Base-by-base conservation (phyloP, 169 alveolate species). In the Perkinsus olseni region DNA sequence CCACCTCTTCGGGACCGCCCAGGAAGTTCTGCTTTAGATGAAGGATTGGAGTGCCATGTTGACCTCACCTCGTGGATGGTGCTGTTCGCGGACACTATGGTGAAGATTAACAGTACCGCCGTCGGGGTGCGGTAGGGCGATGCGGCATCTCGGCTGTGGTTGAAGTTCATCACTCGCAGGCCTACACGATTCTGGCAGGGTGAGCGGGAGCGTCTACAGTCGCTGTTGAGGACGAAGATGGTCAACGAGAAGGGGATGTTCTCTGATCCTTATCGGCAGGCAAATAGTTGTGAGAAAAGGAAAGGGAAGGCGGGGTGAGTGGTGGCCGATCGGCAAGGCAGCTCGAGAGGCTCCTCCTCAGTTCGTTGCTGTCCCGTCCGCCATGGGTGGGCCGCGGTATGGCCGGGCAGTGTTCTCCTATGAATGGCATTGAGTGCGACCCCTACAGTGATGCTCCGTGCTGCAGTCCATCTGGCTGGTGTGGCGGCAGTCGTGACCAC, bases 41-140 rank as follows among this genome's bases (percentile, higher is more conserved):
- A 93, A 45, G 28, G n/a, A 1, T 74, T 92, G 36, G 98, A 96
- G 90, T 94, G 94, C 91, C 98, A 96, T 91, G 93, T 96, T 92
- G 98, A 96, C 93, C 92, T 95, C 91, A 74, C 95, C 74, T 92
- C 95, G 90, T 96, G 98, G 97, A 74, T 95, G 93, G 92, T 93
- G 36, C 95, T 94, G 74, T 95, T 95, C 74, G 94, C 95, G 40
- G 93, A 91, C 38, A 82, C 94, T 51, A 74, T 95, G 92, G 20
- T 92, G 91, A 91, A 91, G 90, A 91, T 94, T 24, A 39, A 36
- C 48, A 90, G 92, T 38, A n/a, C n/a, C 31, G 24, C 38, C 51
- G 8, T 31, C 38, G 91, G 93, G 39, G n/a, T 39, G 28, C 10
- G 31, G 28, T 28, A 24, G 31, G 90, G 34, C 28, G 92, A 21